These are phyloP conservation scores for Jamesozyma rosinii DNA, from an alignment of 805 yeast species.

Conservation along the genomic window DNA sequence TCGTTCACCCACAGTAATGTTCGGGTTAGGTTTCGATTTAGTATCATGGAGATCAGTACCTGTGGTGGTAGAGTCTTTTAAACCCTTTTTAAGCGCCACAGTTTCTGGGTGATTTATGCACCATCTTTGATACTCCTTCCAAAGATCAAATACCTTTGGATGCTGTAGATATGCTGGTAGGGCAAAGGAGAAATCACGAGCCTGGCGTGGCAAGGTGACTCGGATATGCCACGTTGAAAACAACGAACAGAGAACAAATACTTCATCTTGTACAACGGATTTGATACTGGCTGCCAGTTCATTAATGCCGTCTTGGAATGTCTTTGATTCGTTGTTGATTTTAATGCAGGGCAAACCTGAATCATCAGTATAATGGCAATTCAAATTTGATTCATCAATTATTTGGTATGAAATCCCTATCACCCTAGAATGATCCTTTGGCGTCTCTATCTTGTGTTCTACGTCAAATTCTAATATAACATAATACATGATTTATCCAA, in stretches of 20 bases:
- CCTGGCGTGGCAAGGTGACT: slow-evolving; percentile 72
- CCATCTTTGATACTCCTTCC: slow-evolving; percentile 66
- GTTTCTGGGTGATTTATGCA: slow-evolving; percentile 47
- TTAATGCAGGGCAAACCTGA: slow-evolving; percentile 44
- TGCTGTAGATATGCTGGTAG: slow-evolving; percentile 69
- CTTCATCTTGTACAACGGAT: slow-evolving; percentile 32
- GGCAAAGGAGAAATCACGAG: slow-evolving; percentile 61
- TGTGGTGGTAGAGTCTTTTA: not conserved
- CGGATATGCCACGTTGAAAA: slow-evolving; percentile 61
- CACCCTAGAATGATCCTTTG: slow-evolving; percentile 58
- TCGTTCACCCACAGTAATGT: not conserved
- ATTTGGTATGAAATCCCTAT: slow-evolving; percentile 61
- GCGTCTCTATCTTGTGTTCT: slow-evolving; percentile 11
- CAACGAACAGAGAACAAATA: slow-evolving; percentile 58
- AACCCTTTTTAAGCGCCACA: not conserved
- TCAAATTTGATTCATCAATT: slow-evolving; percentile 45
- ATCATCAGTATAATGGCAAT: slow-evolving; percentile 27
- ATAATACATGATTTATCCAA: slow-evolving; percentile 7
- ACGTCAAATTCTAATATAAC: slow-evolving; percentile 9
- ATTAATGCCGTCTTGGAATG: slow-evolving; percentile 54
- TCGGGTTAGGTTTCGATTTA: not conserved
- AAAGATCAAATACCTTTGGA: slow-evolving; percentile 67
- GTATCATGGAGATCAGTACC: not conserved
- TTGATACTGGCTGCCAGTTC: slow-evolving; percentile 42
- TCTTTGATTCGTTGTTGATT: slow-evolving; percentile 52